Base-by-base conservation (phyloP, 192 early-diverging fungal genomes). In the Umbelopsis ramanniana region DNA sequence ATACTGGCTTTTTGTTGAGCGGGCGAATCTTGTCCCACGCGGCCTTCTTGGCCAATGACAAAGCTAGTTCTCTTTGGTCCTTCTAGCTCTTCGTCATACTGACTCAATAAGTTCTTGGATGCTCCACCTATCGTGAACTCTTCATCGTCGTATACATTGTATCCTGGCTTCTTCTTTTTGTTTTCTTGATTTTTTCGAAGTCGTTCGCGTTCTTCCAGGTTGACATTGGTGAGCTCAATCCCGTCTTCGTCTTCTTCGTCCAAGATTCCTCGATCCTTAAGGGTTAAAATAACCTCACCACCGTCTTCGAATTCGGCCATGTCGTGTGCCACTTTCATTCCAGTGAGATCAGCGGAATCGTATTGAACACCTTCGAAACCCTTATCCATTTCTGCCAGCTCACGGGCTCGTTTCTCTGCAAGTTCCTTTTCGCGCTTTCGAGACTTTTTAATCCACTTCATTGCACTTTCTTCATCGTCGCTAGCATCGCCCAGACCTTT, bases 181-280 rank as follows among this genome's bases (percentile, higher is more conserved):
- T 90, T 88, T 67, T 96, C 91, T 19, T 89, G 66, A 54, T 94
- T 94, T 71, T 95, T 88, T 6, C 87, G 79, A 7, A 84, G 74
- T 19, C 84, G 77, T 73, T 95, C 90, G 3, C 72, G 76, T 15
- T 97, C 95, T 17, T 86, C 84, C 29, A 97, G 38, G 6, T 84
- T 76, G 6, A 88, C 79, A 75, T 87, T 93, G 53, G 91, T 84
- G 38, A 98, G 81, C 53, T 94, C 88, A 76, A 96, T 90, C 0
- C 83, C 89, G 17, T 89, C 89, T 10, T 89, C 89, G 6, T 91
- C 92, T 3, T 69, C 63, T 6, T 38, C 70, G 76, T 83, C 68
- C 50, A 92, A 77, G 52, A 98, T 93, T 0, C 80, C 85, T 15
- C 83, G 80, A 76, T 98, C 97, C 74, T 94, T 93, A 19, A 98